These are phyloP conservation scores for Tetraselmis striata DNA, from an alignment of 139 green algal species.

Conservation along the genomic window DNA sequence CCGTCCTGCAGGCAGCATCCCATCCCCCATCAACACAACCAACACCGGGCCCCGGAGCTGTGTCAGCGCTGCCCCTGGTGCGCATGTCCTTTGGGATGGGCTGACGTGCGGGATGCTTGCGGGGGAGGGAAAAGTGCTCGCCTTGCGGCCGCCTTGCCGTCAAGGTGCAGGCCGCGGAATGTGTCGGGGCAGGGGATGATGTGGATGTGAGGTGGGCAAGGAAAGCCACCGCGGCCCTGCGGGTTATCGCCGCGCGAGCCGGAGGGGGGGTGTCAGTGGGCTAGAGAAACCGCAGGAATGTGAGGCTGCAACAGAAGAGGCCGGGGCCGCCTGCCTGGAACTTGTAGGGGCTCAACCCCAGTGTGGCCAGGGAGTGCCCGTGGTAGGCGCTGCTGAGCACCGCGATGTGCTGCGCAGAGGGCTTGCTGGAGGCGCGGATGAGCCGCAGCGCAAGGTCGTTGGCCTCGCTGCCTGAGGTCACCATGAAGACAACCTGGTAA, in stretches of 20 bases:
- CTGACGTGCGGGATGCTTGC: no score
- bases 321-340: constrained; percentile 49
- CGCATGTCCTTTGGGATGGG: no score
- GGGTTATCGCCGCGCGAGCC: neutral
- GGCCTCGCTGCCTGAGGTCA: constrained; percentile 71
- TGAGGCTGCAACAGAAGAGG: no score
- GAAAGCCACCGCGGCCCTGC: neutral
- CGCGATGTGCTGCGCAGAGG: constrained; percentile 36
- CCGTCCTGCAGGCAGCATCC: neutral
- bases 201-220: neutral
- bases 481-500: constrained; percentile 63
- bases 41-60: no score
- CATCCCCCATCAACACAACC: neutral
- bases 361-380: constrained; percentile 51
- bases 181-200: neutral
- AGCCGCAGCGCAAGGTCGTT: constrained; percentile 85
- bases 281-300: no score
- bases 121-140: neutral
- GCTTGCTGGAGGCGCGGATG: constrained; percentile 12
- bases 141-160: constrained; percentile 38
- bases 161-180: constrained; percentile 36
- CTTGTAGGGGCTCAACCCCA: constrained; percentile 61
- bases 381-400: constrained; percentile 71
- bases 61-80: no score
- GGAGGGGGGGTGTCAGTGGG: neutral